Percentiles rank a stretch among this genome's conserved stretches.
phyloP scores from a whole-genome alignment of 495 filamentous ascomycete genomes.

The Xylaria bambusicola region DNA sequence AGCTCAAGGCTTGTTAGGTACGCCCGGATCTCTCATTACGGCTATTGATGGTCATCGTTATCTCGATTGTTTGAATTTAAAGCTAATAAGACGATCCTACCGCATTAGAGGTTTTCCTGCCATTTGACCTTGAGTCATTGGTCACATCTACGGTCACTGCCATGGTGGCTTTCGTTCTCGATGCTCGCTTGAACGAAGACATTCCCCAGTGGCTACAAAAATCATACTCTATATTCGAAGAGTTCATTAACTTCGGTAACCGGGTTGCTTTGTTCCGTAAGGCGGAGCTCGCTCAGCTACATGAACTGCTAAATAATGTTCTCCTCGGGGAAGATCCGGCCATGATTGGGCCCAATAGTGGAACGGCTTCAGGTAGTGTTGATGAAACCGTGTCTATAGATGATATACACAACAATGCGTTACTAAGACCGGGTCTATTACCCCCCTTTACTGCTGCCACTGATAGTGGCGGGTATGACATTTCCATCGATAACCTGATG shows the following conservation, averaged over 20 bases:
- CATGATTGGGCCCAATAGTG: neutral
- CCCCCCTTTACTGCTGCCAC: too few relatives aligned
- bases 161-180: too few relatives aligned
- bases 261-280: neutral
- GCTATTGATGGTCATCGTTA: too few relatives aligned
- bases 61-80: too few relatives aligned
- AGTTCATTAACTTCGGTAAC: neutral
- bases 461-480: neutral
- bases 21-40: too few relatives aligned
- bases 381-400: neutral
- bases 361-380: neutral
- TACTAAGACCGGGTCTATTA: neutral
- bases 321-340: neutral
- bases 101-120: too few relatives aligned
- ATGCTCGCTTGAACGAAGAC: too few relatives aligned
- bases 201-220: neutral
- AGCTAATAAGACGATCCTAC: too few relatives aligned
- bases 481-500: neutral
- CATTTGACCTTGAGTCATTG: too few relatives aligned
- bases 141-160: too few relatives aligned
- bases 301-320: neutral
- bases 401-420: neutral
- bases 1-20: too few relatives aligned
- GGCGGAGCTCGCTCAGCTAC: neutral
- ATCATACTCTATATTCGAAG: slow-evolving; percentile 1